These are phyloP conservation scores for Leishmania turanica DNA, from an alignment of 208 protist genomes.

Conservation along the genomic window DNA sequence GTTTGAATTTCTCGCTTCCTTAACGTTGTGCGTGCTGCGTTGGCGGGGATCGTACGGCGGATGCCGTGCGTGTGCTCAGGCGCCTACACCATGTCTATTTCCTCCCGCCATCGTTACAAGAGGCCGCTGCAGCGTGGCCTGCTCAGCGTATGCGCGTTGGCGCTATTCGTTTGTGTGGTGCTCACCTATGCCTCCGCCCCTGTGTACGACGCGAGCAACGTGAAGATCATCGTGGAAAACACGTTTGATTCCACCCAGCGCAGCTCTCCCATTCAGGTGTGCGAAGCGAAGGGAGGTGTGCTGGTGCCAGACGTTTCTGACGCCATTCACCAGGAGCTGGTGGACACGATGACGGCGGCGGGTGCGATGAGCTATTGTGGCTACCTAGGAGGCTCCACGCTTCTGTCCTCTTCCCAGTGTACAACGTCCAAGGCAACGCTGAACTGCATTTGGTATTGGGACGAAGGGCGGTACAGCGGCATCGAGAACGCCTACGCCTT, in stretches of 20 bases:
- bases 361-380: not conserved
- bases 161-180: not conserved
- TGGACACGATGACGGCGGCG: not conserved
- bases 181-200: not conserved
- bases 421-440: slow-evolving; percentile 2
- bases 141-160: not conserved
- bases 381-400: slow-evolving; percentile 13
- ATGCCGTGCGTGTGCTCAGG: not conserved
- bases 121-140: not conserved
- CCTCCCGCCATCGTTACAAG: no score
- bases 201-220: not conserved
- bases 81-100: not conserved
- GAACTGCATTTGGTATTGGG: slow-evolving; percentile 11
- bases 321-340: not conserved
- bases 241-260: not conserved
- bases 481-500: slow-evolving; percentile 8
- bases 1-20: not conserved
- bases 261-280: not conserved
- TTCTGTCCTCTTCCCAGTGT: not conserved
- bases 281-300: slow-evolving; percentile 1
- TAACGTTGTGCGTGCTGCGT: not conserved
- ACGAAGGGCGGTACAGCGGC: slow-evolving; percentile 5
- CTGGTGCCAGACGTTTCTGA: slow-evolving; percentile 5
- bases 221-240: not conserved
- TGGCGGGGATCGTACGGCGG: not conserved